Base-by-base conservation (phyloP, 495 filamentous ascomycete genomes). In the Aspergillus hancockii region DNA sequence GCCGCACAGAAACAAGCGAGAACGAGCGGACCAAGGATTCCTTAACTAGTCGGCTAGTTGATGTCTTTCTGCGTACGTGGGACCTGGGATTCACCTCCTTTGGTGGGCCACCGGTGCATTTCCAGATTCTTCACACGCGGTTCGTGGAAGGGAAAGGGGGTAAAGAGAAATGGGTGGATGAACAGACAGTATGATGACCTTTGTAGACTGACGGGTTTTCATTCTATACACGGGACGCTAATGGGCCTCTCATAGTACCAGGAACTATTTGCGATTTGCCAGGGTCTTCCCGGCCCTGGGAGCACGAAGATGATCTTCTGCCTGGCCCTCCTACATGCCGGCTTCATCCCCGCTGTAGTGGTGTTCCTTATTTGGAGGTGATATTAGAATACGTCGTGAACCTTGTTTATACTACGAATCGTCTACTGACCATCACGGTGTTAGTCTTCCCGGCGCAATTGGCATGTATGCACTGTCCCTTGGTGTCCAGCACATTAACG, bases 241-340 rank as follows among this genome's bases (percentile, higher is more conserved):
- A n/a, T n/a, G n/a, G n/a, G n/a, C n/a, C n/a, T n/a, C n/a, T n/a
- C n/a, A 90, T n/a, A n/a, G 87, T 94, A 90, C 72, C 88, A 92
- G 71, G 90, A 94, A 65, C 80, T 93, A 16, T 94, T 93, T 69
- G 88, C 88, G 18, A 75, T 94, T 60, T 88, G 83, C 47, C 90
- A 93, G 69, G 85, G 86, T 16, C 81, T 93, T 21, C 85, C 88
- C 0, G 91, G 91, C 0, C 90, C 91, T 0, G 90, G 68, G 1
- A 89, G 85, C 66, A 92, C 90, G n/a, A 93, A 93, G 73, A 91
- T 93, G 86, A 65, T 85, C 0, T 92, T 90, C 62, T 89, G 86
- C 61, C 84, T 93, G 30, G 85, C 87, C 30, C 64, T 89, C 40
- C 79, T 93, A 9, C 85, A 85, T 53, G 80, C 78, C 30, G 90